A percentile compares a stretch with the other conserved stretches of the same genome.
Evolutionary conservation across 176 grass and related monocot genomes (phyloP).

Genomic region (Triticum aestivum): IWGSC_CS_RefSeq_v2.1 NC_057812.1:442630358-442630857

Average conservation of each 20-base stretch:
- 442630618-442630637: constrained; percentile 74
- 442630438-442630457: constrained; percentile 38
- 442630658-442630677: constrained; percentile 52
- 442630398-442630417: constrained; percentile 69
- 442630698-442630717: constrained; percentile 86
- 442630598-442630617: constrained; percentile 20
- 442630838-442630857: constrained; percentile 41
- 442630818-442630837: background rate
- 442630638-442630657: constrained; percentile 60
- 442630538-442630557: background rate
- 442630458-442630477: constrained; percentile 86
- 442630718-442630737: constrained; percentile 15
- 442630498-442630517: constrained; percentile 65
- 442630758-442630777: background rate
- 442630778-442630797: background rate
- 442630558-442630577: background rate
- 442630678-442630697: constrained; percentile 53
- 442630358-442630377: constrained; percentile 90
- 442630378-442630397: constrained; percentile 62
- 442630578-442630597: constrained; percentile 43
- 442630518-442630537: background rate
- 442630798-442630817: background rate
- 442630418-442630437: constrained; percentile 65
- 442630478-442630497: constrained; percentile 89
- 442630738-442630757: background rate